Evolutionary conservation across 2,329 filamentous ascomycete species (phyloP).

Genomic region (Diplodia seriata): DNA sequence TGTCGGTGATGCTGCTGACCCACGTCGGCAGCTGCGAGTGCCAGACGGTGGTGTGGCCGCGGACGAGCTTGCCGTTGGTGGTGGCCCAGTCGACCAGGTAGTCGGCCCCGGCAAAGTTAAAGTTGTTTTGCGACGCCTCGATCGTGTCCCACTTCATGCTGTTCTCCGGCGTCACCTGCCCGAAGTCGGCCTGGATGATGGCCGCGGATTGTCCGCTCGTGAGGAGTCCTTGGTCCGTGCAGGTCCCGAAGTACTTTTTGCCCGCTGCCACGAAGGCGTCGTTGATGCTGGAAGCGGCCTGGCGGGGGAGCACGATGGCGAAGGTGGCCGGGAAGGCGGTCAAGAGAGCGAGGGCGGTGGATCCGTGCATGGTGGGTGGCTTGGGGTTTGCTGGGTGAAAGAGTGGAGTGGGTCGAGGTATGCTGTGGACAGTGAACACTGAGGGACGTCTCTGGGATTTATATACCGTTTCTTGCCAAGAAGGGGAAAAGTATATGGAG

Average conservation of each 20-base stretch:
- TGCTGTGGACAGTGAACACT: neutral
- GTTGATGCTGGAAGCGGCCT: slow-evolving; percentile 56
- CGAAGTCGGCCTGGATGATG: slow-evolving; percentile 67
- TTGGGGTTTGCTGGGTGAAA: neutral
- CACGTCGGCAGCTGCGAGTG: slow-evolving; percentile 60
- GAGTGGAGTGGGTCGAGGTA: too few species aligned
- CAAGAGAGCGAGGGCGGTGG: neutral
- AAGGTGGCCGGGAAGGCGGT: slow-evolving; percentile 1
- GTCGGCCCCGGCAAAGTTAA: slow-evolving; percentile 65
- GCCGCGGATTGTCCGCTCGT: slow-evolving; percentile 57
- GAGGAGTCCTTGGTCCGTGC: slow-evolving; percentile 62
- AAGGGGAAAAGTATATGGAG: neutral
- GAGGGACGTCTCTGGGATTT: neutral
- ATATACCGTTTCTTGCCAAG: neutral
- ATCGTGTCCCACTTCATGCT: slow-evolving; percentile 71
- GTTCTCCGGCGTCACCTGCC: slow-evolving; percentile 72
- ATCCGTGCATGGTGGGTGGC: slow-evolving; percentile 1
- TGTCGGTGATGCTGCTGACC: slow-evolving; percentile 65
- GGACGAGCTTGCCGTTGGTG: slow-evolving; percentile 63
- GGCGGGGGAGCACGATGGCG: slow-evolving; percentile 34
- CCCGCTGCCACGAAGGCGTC: slow-evolving; percentile 65
- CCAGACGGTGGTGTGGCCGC: slow-evolving; percentile 73
- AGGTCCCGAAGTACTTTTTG: slow-evolving; percentile 70
- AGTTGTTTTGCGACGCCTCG: slow-evolving; percentile 57
- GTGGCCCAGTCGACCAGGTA: slow-evolving; percentile 65